Evolutionary conservation across 2,329 filamentous ascomycete genomes (phyloP), one percentile per base, ranked within the genome.

Genomic region (Botrytis pseudocinerea): DNA sequence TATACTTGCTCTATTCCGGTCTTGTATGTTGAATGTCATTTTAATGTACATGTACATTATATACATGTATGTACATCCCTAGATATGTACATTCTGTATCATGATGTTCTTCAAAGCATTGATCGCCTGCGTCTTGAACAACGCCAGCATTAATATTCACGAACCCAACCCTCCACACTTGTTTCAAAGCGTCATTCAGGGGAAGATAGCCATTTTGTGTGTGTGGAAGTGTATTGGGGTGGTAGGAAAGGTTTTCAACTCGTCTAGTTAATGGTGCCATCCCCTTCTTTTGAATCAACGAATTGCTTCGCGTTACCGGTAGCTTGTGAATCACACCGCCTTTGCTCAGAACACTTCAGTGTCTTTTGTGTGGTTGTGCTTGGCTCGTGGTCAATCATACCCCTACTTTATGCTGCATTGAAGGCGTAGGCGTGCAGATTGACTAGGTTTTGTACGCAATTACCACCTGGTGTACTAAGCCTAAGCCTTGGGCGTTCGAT

Each of bases 371-470:
- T 57, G 35, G 48, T 42, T 32, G 42, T 68, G 48, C 48, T 40
- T 54, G 64, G 35, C 64, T 38, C 16, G 64, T 46, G 40, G 46
- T 68, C 32, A n/a, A 54, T 9, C 16, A 54, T 51, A 44, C 48
- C 48, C 25, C 48, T 54, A 54, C 25, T 8, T 35, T 18, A 35
- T 51, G 20, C n/a, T 22, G 16, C 10, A 66, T 40, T n/a, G 48
- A 54, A n/a, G 46, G 64, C 64, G 64, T 40, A 32, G 46, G 64
- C 64, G 64, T 54, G 25, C 64, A 66, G 46, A 38, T 35, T 22
- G 28, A 65, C 42, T 46, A 16, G 42, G 42, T 48, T 64, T 32
- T 25, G n/a, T 22, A 42, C 32, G 60, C 35, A 62, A 62, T 8
- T 60, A 38, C 42, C 14, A 44, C 14, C 42, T 16, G 42, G 42